Conservation (phyloP, 73 alveolate genomes). For the Tetrahymena borealis region DNA sequence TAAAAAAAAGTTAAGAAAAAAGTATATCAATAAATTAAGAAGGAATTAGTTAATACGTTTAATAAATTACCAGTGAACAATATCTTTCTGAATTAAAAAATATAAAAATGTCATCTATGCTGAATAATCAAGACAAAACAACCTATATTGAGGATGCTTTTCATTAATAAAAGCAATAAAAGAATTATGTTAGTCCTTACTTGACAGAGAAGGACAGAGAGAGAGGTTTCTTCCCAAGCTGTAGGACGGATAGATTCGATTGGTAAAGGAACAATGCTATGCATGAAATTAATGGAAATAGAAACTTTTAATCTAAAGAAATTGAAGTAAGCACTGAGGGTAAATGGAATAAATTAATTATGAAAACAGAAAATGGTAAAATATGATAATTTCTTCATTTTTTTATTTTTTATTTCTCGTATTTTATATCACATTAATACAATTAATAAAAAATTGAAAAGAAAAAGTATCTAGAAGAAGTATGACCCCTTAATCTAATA, state of each 20-base stretch:
- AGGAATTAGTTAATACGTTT: too few species aligned
- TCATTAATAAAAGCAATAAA: neutral
- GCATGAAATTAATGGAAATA: neutral
- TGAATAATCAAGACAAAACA: neutral
- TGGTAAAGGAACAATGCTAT: neutral
- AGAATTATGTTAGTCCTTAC: neutral
- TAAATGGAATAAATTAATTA: neutral
- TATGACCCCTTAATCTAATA: neutral
- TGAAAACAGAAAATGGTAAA: neutral
- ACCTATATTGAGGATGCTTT: neutral
- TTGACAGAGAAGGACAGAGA: neutral
- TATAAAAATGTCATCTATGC: neutral
- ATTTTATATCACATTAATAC: too few species aligned
- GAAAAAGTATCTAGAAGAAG: neutral
- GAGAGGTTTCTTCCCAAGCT: neutral
- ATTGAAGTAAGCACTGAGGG: neutral
- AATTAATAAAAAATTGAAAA: neutral
- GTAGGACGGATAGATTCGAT: neutral
- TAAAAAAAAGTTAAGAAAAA: too few species aligned
- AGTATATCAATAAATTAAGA: too few species aligned
- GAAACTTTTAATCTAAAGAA: neutral
- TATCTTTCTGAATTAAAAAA: too few species aligned
- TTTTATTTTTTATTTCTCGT: too few species aligned
- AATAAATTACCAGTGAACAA: too few species aligned
- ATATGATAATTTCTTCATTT: neutral